Percentiles rank a stretch among this genome's conserved stretches.
Evolutionary conservation across 345 rosid species (phyloP).

Genomic region (Citrus inodora): DNA sequence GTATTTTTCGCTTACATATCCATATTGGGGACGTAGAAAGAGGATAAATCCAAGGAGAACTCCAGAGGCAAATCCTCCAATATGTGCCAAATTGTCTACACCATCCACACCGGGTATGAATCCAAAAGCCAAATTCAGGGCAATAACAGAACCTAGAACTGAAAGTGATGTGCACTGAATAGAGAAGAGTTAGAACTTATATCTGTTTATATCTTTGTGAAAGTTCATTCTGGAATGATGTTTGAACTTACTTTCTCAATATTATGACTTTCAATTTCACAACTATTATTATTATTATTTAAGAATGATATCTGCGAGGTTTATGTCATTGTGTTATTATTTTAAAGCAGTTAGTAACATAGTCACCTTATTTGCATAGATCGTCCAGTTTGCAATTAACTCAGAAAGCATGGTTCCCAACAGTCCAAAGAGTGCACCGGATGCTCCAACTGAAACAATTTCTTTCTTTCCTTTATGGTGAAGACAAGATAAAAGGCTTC

Average conservation of each 20-base stretch:
- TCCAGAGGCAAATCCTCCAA: constrained; percentile 82
- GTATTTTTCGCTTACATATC: constrained; percentile 59
- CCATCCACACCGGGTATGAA: constrained; percentile 43
- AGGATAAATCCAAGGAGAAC: constrained; percentile 78
- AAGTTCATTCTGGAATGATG: not conserved
- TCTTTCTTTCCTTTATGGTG: constrained; percentile 11
- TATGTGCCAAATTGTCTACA: constrained; percentile 91
- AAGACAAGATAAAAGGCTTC: constrained; percentile 73
- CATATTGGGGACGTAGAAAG: constrained; percentile 87
- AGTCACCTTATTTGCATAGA: constrained; percentile 72
- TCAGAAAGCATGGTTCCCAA: constrained; percentile 98
- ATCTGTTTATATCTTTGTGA: not conserved
- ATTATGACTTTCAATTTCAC: not conserved
- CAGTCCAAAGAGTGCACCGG: constrained; percentile 92
- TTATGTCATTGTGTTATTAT: no score
- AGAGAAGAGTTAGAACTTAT: constrained; percentile 1
- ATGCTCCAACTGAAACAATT: constrained; percentile 84
- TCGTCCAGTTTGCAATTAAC: constrained; percentile 89
- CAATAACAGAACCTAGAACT: constrained; percentile 58
- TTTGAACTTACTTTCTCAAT: not conserved
- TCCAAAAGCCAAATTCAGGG: constrained; percentile 73
- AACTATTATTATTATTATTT: not conserved
- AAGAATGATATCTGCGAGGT: no score
- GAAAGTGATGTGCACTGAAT: constrained; percentile 69
- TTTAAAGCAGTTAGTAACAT: not conserved